Evolutionary conservation across 1,139 yeast genomes (phyloP), one percentile per base, ranked within the genome.

Genomic region (Debaryomycetaceae sp.): DNA sequence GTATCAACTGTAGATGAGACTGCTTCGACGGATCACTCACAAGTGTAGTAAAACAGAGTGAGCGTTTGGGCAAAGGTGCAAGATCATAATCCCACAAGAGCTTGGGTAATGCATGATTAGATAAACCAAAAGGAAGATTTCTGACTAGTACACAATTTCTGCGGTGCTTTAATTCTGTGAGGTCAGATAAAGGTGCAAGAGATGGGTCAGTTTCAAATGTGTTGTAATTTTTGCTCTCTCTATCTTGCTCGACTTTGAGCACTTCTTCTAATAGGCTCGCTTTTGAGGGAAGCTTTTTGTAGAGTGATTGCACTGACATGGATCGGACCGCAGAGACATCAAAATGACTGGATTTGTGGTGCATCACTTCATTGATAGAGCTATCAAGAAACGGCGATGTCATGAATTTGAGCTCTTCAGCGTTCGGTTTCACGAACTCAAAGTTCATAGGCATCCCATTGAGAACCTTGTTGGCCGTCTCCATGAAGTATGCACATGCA

Each of bases 401-500:
- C 55, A 66, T 48, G 34, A 43, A 47, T 33, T 53, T 52, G 31
- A 63, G 44, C 13, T 58, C 60, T 18, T 43, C 38, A 5, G 41
- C 40, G 5, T 44, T 39, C n/a, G 55, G 30, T 2, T 49, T 52
- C 3, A 69, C 70, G 61, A 79, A 80, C 38, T 67, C 57, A 26
- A 79, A 58, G 17, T 67, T 58, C 19, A 79, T 50, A 17, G 64
- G 66, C 33, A 72, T 51, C 1, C 87, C 87, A 48, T 81, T 76
- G 30, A 81, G 52, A 39, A 67, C 64, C 37, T 73, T 69, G 5
- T 71, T 69, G 5, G 55, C 44, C 0, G 83, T 76, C 50, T 79
- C 84, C 14, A 65, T 50, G 51, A 61, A 63, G 53, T 73, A 83
- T 3, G 66, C 63, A 22, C 78, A 67, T 0, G 87, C 87, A 17